Percentiles rank a stretch among this genome's conserved stretches.
Conservation (phyloP, 768 basidiomycete genomes). For the Tylopilus plumbeoviolaceoides region DNA sequence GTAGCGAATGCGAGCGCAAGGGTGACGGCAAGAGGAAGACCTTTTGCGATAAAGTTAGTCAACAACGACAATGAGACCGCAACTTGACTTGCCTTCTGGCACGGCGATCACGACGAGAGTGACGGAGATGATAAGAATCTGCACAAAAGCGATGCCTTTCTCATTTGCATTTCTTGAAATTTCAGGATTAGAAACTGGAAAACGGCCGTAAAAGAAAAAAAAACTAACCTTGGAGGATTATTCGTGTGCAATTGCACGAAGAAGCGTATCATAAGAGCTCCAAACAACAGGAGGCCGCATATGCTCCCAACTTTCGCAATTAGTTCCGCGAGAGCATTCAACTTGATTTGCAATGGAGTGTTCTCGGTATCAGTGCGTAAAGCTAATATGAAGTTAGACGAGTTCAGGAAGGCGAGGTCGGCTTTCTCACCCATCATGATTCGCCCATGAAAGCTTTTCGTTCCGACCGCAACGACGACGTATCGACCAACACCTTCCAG, state of each 20-base stretch:
- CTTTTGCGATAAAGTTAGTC: slow-evolving; percentile 33
- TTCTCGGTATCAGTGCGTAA: slow-evolving; percentile 82
- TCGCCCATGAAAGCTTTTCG: slow-evolving; percentile 90
- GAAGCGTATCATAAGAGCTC: slow-evolving; percentile 87
- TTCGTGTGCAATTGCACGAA: slow-evolving; percentile 78
- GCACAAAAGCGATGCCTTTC: slow-evolving; percentile 87
- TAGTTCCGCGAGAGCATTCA: slow-evolving; percentile 90
- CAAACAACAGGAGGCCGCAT: slow-evolving; percentile 80
- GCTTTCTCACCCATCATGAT: slow-evolving; percentile 84
- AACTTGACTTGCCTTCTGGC: slow-evolving; percentile 58
- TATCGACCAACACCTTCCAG: slow-evolving; percentile 92
- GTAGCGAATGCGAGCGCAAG: slow-evolving; percentile 96
- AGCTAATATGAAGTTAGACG: slow-evolving; percentile 41
- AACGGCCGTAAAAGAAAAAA: not conserved
- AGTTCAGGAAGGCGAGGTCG: not conserved
- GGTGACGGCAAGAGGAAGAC: slow-evolving; percentile 92
- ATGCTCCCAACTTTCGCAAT: slow-evolving; percentile 88
- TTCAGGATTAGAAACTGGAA: slow-evolving; percentile 8
- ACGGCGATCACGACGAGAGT: slow-evolving; percentile 88
- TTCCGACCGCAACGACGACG: slow-evolving; percentile 89
- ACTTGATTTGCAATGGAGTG: slow-evolving; percentile 90
- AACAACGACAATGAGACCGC: not conserved
- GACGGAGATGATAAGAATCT: slow-evolving; percentile 92
- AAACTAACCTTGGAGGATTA: slow-evolving; percentile 51
- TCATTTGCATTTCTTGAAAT: slow-evolving; percentile 57